Evolutionary conservation across 2,329 filamentous ascomycete genomes (phyloP), one percentile per base, ranked within the genome.

Genomic region (Fusarium pininemorale): DNA sequence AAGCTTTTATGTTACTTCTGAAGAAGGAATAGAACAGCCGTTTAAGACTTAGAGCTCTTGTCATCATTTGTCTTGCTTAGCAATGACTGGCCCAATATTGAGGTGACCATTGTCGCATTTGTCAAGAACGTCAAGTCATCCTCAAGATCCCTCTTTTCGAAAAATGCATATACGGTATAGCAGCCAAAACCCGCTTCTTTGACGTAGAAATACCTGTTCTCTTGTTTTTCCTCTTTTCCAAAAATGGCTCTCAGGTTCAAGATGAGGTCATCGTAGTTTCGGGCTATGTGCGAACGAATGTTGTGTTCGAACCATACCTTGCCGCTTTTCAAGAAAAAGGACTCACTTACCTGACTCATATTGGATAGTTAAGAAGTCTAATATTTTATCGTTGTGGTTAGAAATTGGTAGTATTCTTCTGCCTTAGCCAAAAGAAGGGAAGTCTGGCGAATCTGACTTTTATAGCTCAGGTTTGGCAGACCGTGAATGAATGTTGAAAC

Each of bases 21-120:
- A 28, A 48, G 13, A 15, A 6, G 6, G 4, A 28, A 22, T 3
- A 18, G 15, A 16, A 6, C 4, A 16, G 8, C 2, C 0, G 14
- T 30, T 12, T 8, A 8, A 0, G 5, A 30, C 5, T 50, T 1
- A 5, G 10, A 11, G 2, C 14, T 48, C 15, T 8, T 6, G 26
- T 8, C 4, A 22, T 32, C 13, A 11, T 7, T 11, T 14, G 3
- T 26, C 6, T 2, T 0, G 0, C 1, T 20, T 4, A 20, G 16
- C 13, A 7, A 26, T 15, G 9, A 6, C 13, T 3, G 30, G 8
- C 4, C 3, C 4, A 20, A 53, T 6, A 20, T 4, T 8, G n/a
- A 53, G 7, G 30, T 53, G 6, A 53, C n/a, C n/a, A 7, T 26
- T 5, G n/a, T 53, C 4, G n/a, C 50, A 26, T 18, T 53, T 11